Percentiles rank a stretch among this genome's conserved stretches.
Conservation (phyloP, 805 yeast species). For the Nakazawaea wickerhamii region DNA sequence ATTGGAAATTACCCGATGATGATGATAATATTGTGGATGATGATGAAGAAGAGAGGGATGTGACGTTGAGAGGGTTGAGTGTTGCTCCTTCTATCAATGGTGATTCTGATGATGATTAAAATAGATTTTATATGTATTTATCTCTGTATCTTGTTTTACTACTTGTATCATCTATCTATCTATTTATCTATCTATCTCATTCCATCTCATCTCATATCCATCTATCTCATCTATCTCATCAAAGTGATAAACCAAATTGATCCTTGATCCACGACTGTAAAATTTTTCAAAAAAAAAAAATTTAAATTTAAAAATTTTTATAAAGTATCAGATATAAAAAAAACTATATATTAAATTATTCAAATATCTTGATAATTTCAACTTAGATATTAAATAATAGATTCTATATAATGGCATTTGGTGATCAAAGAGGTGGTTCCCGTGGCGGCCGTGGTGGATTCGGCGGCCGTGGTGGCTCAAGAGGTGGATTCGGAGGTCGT, state of each 20-base stretch:
- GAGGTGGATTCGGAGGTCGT: conserved; percentile 29
- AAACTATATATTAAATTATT: no score
- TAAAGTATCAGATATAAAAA: no score
- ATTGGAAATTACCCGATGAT: conserved; percentile 34
- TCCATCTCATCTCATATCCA: neutral
- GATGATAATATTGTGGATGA: conserved; percentile 32
- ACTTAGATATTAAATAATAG: neutral
- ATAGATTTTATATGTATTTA: neutral
- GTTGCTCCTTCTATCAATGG: conserved; percentile 32
- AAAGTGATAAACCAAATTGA: no score
- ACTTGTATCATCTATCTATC: neutral
- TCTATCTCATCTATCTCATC: no score
- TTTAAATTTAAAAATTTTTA: no score
- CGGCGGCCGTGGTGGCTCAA: conserved; percentile 11
- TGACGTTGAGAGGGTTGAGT: conserved; percentile 27
- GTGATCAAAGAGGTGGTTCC: conserved; percentile 13
- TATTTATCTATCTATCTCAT: neutral
- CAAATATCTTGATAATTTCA: no score
- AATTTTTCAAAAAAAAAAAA: no score
- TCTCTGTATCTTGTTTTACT: no score
- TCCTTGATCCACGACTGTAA: no score
- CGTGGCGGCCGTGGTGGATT: conserved; percentile 11
- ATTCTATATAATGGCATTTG: conserved; percentile 11
- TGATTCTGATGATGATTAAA: conserved; percentile 16
- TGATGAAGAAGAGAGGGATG: conserved; percentile 33